Evolutionary conservation across 202 grass and related monocot genomes (phyloP).

Genomic region (Panicum hallii): DNA sequence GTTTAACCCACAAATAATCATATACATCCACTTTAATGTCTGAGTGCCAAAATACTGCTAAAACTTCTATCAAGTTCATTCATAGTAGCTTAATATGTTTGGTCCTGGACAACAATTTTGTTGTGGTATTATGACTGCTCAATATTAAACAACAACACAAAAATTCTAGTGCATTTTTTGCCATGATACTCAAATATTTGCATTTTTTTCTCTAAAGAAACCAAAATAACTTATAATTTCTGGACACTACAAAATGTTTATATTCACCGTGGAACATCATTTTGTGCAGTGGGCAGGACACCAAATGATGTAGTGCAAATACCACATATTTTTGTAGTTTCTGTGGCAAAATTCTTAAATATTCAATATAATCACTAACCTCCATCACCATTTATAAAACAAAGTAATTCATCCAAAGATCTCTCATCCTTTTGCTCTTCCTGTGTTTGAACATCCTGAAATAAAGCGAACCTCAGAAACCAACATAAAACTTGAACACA

Average conservation of each 20-base stretch:
- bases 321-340: not conserved
- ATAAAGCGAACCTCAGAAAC: conserved; percentile 45
- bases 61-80: not conserved
- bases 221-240: not conserved
- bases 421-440: conserved; percentile 91
- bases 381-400: conserved; percentile 99
- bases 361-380: conserved; percentile 50
- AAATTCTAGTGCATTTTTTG: not conserved
- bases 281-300: not conserved
- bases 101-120: not conserved
- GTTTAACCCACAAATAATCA: not conserved
- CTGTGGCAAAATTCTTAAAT: not conserved
- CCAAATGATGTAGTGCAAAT: not conserved
- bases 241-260: not conserved
- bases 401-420: conserved; percentile 94
- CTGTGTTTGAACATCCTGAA: conserved; percentile 83
- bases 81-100: not conserved
- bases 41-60: not conserved
- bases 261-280: not conserved
- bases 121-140: conserved; percentile 8
- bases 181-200: not conserved
- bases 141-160: conserved; percentile 14
- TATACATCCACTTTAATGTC: conserved; percentile 10
- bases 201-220: not conserved
- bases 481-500: conserved; percentile 35